These are phyloP conservation scores for Nicotiana noctiflora DNA, from an alignment of 257 asterid species.

Conservation along the genomic window DNA sequence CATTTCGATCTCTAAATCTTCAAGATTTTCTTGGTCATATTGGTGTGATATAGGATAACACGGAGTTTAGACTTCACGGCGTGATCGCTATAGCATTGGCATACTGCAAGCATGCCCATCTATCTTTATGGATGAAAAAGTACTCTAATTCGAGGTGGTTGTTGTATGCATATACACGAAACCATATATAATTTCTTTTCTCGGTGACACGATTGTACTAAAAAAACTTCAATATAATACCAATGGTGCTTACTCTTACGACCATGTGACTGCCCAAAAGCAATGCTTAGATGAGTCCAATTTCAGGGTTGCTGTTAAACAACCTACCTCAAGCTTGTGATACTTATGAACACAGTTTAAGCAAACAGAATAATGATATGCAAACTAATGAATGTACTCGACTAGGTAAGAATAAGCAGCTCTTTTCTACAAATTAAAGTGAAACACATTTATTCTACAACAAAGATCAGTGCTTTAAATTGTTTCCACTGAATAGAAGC, in stretches of 20 bases:
- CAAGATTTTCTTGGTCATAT: neutral
- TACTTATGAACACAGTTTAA: neutral
- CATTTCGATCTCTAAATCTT: neutral
- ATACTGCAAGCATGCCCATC: neutral
- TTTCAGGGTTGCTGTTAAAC: neutral
- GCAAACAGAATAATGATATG: neutral
- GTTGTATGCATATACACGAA: neutral
- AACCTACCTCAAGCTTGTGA: neutral
- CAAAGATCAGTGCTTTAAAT: neutral
- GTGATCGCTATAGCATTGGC: neutral
- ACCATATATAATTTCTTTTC: neutral
- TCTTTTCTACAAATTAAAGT: neutral
- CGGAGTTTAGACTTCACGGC: neutral
- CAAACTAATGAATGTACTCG: neutral
- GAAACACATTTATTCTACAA: neutral
- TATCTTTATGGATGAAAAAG: slow-evolving; percentile 7
- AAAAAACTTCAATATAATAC: neutral
- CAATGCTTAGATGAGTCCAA: neutral
- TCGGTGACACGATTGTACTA: neutral
- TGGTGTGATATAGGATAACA: neutral
- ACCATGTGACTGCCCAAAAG: neutral
- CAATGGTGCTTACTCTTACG: neutral
- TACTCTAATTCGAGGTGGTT: neutral
- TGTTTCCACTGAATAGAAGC: neutral
- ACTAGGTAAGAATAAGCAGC: neutral